phyloP scores from a whole-genome alignment of 108 stramenopile species.

The Poteriospumella lacustris region DNA sequence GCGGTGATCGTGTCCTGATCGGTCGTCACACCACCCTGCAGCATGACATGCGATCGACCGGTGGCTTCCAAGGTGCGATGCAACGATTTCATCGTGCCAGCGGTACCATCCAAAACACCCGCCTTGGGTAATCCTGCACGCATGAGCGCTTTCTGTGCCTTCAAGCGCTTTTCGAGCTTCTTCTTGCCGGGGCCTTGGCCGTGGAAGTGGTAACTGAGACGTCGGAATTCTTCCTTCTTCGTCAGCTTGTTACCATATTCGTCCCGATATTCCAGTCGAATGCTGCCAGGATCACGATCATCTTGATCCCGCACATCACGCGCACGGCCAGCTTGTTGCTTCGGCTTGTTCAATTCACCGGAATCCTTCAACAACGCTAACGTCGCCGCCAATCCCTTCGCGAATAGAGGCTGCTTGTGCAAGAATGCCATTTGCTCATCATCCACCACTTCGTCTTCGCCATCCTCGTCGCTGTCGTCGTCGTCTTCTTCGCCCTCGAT shows the following conservation, averaged over 20 bases:
- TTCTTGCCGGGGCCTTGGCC: slow-evolving; percentile 87
- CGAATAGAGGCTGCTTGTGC: slow-evolving; percentile 40
- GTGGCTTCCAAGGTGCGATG: background rate
- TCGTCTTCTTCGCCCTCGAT: slow-evolving; percentile 24
- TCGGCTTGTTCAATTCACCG: background rate
- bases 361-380: slow-evolving; percentile 28
- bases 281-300: background rate
- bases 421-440: slow-evolving; percentile 38
- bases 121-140: background rate
- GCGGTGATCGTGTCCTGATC: background rate
- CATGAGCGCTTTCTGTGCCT: background rate
- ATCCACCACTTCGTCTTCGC: slow-evolving; percentile 39
- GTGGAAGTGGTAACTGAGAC: slow-evolving; percentile 93
- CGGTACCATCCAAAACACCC: background rate
- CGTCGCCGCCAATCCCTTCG: slow-evolving; percentile 42
- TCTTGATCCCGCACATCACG: slow-evolving; percentile 3
- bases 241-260: slow-evolving; percentile 83
- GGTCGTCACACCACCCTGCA: slow-evolving; percentile 1
- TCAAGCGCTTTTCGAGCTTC: slow-evolving; percentile 74
- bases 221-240: slow-evolving; percentile 86
- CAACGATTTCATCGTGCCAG: slow-evolving; percentile 25
- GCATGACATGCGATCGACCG: slow-evolving; percentile 1
- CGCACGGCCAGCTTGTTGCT: slow-evolving; percentile 12
- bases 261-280: slow-evolving; percentile 92
- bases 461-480: slow-evolving; percentile 32